Evolutionary conservation across 345 rosid genomes (phyloP).

Genomic region (Hibiscus syriacus): DNA sequence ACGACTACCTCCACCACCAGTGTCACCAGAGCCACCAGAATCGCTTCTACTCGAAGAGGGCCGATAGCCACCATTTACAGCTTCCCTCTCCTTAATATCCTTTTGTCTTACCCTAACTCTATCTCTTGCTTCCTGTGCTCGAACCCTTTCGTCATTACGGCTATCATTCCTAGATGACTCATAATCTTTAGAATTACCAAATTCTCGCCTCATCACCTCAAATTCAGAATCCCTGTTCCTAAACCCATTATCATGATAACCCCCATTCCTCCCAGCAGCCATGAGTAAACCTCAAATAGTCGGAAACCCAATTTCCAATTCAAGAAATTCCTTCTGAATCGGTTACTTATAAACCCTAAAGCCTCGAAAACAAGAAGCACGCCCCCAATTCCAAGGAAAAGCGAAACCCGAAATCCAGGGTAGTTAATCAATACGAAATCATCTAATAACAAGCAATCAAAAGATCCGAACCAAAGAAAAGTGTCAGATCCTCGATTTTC

Average conservation of each 20-base stretch:
- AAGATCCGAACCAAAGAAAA: not conserved
- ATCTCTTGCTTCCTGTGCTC: constrained; percentile 31
- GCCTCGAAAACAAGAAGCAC: constrained; percentile 1
- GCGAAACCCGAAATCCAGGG: constrained; percentile 13
- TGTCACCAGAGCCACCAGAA: constrained; percentile 42
- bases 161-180: constrained; percentile 35
- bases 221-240: constrained; percentile 53
- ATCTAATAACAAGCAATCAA: not conserved
- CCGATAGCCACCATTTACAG: constrained; percentile 38
- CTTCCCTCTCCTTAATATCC: constrained; percentile 68
- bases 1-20: constrained; percentile 25
- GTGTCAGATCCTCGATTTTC: not conserved
- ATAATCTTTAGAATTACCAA: constrained; percentile 36
- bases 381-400: not conserved
- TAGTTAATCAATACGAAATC: constrained; percentile 12
- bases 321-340: too few relatives aligned
- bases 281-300: constrained; percentile 38
- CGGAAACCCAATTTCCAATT: too few relatives aligned
- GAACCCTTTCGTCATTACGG: constrained; percentile 29
- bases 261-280: constrained; percentile 86
- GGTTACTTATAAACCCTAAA: too few relatives aligned
- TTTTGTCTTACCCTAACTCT: constrained; percentile 47
- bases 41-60: constrained; percentile 56
- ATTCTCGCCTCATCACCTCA: constrained; percentile 40
- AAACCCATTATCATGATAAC: constrained; percentile 56